phyloP scores from a whole-genome alignment of 345 rosid genomes.

The Hibiscus syriacus region DNA sequence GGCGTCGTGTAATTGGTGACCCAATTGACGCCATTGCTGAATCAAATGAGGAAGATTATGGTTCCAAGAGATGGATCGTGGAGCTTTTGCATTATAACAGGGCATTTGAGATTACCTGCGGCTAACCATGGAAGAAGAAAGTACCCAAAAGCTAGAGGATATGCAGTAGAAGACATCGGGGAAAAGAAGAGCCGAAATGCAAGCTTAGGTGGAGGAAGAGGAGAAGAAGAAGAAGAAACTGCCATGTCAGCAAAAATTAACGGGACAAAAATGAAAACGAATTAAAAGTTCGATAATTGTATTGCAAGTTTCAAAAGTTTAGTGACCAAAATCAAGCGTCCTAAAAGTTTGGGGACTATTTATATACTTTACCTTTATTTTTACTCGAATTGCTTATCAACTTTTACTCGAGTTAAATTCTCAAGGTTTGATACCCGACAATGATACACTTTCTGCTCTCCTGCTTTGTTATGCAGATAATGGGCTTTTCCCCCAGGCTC shows the following conservation, averaged over 20 bases:
- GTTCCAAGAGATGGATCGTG: conserved; percentile 42
- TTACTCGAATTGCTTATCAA: conserved; percentile 2
- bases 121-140: conserved; percentile 33
- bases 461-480: not conserved
- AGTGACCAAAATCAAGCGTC: too few relatives aligned
- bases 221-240: too few relatives aligned
- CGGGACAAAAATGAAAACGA: too few relatives aligned
- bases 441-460: not conserved
- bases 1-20: too few relatives aligned
- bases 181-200: too few relatives aligned
- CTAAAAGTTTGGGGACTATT: too few relatives aligned
- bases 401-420: not conserved
- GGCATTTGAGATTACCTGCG: conserved; percentile 56
- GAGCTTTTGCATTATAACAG: conserved; percentile 70
- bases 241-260: too few relatives aligned
- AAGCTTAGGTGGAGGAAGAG: too few relatives aligned
- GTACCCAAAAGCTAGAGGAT: not conserved
- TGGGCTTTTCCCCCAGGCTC: not conserved
- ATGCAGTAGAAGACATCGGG: too few relatives aligned
- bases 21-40: conserved; percentile 37
- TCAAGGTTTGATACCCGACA: not conserved
- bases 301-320: too few relatives aligned
- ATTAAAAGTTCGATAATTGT: too few relatives aligned
- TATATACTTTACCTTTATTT: too few relatives aligned
- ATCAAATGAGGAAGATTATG: conserved; percentile 58